phyloP scores from a whole-genome alignment of 495 filamentous ascomycete genomes.

The Lasiosphaeria miniovina region DNA sequence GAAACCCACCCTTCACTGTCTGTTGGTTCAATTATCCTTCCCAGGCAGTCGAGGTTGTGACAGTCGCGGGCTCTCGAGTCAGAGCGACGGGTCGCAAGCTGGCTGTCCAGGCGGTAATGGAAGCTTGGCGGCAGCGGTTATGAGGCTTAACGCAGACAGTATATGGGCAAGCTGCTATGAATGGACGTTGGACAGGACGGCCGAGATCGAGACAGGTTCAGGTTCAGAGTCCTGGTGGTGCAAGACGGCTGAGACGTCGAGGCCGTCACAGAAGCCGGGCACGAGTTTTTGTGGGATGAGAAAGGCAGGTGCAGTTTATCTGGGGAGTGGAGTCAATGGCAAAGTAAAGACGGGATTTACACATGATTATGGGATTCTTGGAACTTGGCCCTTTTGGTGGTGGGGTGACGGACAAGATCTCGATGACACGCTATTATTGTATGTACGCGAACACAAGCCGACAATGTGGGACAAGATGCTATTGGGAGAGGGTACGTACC shows the following conservation, averaged over 20 bases:
- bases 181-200: neutral
- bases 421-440: conserved; percentile 33
- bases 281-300: neutral
- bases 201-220: neutral
- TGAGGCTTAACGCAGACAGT: neutral
- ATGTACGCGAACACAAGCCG: conserved; percentile 19
- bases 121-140: neutral
- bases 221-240: neutral
- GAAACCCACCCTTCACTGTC: conserved; percentile 1
- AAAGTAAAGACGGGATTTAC: conserved; percentile 24
- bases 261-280: neutral
- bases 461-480: conserved; percentile 20
- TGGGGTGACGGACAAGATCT: conserved; percentile 32
- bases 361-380: conserved; percentile 31
- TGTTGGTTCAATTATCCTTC: neutral
- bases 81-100: conserved; percentile 15
- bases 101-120: neutral
- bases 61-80: conserved; percentile 22
- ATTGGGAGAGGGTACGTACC: conserved; percentile 13
- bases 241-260: neutral
- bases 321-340: conserved; percentile 28
- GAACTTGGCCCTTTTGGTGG: conserved; percentile 22
- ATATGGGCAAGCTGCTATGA: neutral
- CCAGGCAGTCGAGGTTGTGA: conserved; percentile 9
- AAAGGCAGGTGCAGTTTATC: conserved; percentile 4